Evolutionary conservation across 129 eudicot species (phyloP).

Genomic region (Erigeron canadensis): DNA sequence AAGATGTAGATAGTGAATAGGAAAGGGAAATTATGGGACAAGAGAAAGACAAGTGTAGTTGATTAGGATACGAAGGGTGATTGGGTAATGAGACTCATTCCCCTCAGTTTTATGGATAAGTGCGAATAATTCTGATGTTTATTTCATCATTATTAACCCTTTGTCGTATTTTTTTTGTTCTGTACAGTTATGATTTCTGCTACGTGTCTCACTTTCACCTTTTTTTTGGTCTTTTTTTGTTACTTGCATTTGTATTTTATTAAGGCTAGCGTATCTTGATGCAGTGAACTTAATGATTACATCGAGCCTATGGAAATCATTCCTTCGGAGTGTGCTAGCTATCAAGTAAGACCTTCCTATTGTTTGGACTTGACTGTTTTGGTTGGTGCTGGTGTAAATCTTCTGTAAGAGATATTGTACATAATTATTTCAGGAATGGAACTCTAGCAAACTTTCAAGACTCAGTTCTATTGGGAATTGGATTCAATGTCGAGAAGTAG

Average conservation of each 20-base stretch:
- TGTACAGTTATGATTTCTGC: slow-evolving; percentile 2
- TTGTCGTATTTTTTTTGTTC: not conserved
- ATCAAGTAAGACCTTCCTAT: slow-evolving; percentile 46
- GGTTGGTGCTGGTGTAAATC: slow-evolving; percentile 17
- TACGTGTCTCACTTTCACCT: not conserved
- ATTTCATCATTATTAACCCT: not conserved
- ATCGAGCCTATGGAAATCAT: slow-evolving; percentile 48
- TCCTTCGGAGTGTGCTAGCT: slow-evolving; percentile 31
- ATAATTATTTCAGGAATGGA: slow-evolving; percentile 43
- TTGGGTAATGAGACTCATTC: too few relatives aligned
- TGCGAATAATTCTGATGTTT: not conserved
- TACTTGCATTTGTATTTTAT: slow-evolving; percentile 14
- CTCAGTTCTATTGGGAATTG: slow-evolving; percentile 70
- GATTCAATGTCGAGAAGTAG: slow-evolving; percentile 73
- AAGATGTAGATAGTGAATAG: too few relatives aligned
- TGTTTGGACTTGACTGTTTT: slow-evolving; percentile 8
- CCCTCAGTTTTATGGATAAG: not conserved
- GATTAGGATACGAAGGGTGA: too few relatives aligned
- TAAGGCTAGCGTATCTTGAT: slow-evolving; percentile 23
- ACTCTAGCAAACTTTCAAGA: slow-evolving; percentile 42
- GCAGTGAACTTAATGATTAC: slow-evolving; percentile 49
- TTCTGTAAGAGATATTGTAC: slow-evolving; percentile 11
- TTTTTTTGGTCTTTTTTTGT: not conserved
- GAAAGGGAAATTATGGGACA: too few relatives aligned
- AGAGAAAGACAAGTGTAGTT: too few relatives aligned